Percentiles rank a stretch among this genome's conserved stretches.
Evolutionary conservation across 441 rosid species (phyloP).

Genomic region (Populus tomentosa): DNA sequence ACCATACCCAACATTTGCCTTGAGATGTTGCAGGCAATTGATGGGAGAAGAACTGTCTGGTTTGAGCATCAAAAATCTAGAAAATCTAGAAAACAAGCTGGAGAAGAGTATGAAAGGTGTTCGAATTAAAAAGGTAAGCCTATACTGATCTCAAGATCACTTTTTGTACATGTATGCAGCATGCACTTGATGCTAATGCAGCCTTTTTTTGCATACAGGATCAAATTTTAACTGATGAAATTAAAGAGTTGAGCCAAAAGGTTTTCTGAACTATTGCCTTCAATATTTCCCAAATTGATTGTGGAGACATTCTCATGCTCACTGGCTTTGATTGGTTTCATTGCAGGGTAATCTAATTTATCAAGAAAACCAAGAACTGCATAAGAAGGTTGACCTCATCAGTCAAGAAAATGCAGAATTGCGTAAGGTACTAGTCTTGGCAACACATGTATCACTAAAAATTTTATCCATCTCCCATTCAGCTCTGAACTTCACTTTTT

Average conservation of each 20-base stretch:
- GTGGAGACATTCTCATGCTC: not conserved
- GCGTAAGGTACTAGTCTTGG: constrained; percentile 50
- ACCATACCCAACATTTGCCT: constrained; percentile 4
- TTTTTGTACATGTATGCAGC: not conserved
- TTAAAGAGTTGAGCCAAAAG: constrained; percentile 69
- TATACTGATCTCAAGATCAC: not conserved
- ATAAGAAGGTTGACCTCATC: constrained; percentile 46
- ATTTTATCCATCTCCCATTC: not conserved
- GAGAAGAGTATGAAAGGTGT: constrained; percentile 66
- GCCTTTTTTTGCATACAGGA: constrained; percentile 33
- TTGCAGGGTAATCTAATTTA: constrained; percentile 57
- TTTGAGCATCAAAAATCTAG: constrained; percentile 51
- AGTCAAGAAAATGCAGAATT: constrained; percentile 56
- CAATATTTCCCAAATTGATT: constrained; percentile 1
- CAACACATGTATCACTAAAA: not conserved
- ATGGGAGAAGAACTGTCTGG: constrained; percentile 86
- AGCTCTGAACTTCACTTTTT: not conserved
- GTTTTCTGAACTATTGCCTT: constrained; percentile 31
- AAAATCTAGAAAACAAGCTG: constrained; percentile 70
- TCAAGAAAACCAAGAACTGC: constrained; percentile 61
- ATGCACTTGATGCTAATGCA: not conserved
- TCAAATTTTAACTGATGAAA: constrained; percentile 48
- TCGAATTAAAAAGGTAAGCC: constrained; percentile 60
- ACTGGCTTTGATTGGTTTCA: constrained; percentile 13
- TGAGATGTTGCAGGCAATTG: constrained; percentile 45